phyloP scores from a whole-genome alignment of 768 basidiomycete genomes.

The Brasilioporus rufonigricans region DNA sequence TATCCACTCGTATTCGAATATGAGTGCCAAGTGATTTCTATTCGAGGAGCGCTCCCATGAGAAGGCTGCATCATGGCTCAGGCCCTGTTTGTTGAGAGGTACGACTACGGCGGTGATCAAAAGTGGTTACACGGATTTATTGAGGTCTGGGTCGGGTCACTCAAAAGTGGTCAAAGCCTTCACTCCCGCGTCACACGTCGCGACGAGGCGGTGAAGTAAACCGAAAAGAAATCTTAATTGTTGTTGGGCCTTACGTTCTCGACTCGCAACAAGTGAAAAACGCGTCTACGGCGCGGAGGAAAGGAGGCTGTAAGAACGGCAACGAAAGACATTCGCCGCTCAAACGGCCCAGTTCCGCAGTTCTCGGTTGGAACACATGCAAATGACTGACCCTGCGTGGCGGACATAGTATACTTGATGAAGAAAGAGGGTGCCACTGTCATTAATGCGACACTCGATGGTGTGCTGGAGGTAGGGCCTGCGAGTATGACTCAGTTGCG shows the following conservation, averaged over 20 bases:
- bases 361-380: constrained; percentile 23
- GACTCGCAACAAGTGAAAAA: constrained; percentile 16
- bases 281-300: constrained; percentile 15
- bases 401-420: not conserved
- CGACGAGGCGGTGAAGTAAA: constrained; percentile 13
- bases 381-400: not conserved
- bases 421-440: too few relatives aligned
- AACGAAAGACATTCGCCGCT: constrained; percentile 22
- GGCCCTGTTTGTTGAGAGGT: not conserved
- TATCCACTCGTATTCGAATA: not conserved
- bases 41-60: not conserved
- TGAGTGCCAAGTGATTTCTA: not conserved
- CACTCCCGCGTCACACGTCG: not conserved
- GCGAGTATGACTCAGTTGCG: too few relatives aligned
- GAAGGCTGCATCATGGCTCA: not conserved
- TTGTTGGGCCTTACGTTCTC: constrained; percentile 25
- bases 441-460: too few relatives aligned
- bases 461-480: too few relatives aligned
- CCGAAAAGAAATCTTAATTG: constrained; percentile 9
- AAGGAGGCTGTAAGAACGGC: constrained; percentile 17
- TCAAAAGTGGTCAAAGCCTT: not conserved
- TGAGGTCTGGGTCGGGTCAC: not conserved
- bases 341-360: constrained; percentile 17
- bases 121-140: constrained; percentile 1
- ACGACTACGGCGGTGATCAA: constrained; percentile 13